These are phyloP conservation scores for Backusella macrospora DNA, from an alignment of 192 early-diverging fungal species.

Conservation along the genomic window DNA sequence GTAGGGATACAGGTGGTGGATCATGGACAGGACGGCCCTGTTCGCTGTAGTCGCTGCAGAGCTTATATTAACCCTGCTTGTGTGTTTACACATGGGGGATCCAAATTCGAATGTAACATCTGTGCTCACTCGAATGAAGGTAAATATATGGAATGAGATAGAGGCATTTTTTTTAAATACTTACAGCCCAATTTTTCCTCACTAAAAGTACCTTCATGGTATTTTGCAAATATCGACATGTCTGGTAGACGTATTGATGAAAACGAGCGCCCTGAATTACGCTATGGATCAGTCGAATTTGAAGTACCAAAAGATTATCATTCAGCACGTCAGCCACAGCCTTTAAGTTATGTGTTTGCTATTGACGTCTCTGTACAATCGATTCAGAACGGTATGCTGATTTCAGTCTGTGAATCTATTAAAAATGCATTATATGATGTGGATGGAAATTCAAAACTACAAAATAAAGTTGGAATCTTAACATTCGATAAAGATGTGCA, in stretches of 20 bases:
- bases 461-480: constrained; percentile 80
- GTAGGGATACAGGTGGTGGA: constrained; percentile 84
- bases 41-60: constrained; percentile 90
- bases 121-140: constrained; percentile 86
- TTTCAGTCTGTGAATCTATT: constrained; percentile 67
- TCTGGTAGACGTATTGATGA: constrained; percentile 84
- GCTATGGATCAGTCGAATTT: constrained; percentile 92
- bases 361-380: constrained; percentile 94
- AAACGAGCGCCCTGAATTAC: constrained; percentile 86
- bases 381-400: constrained; percentile 85
- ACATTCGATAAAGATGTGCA: constrained; percentile 92
- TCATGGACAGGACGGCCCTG: constrained; percentile 87
- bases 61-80: constrained; percentile 94
- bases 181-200: not conserved
- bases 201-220: constrained; percentile 74
- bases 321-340: constrained; percentile 64
- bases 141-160: constrained; percentile 22
- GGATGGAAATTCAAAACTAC: constrained; percentile 35
- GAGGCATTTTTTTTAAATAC: not conserved
- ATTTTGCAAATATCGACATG: constrained; percentile 97
- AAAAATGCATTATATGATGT: constrained; percentile 67
- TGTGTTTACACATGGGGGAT: constrained; percentile 87
- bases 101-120: constrained; percentile 91
- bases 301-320: constrained; percentile 76
- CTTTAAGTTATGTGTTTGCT: constrained; percentile 88